These are phyloP conservation scores for Paraurostyla sp. DNA, from an alignment of 73 alveolate species.

Conservation along the genomic window DNA sequence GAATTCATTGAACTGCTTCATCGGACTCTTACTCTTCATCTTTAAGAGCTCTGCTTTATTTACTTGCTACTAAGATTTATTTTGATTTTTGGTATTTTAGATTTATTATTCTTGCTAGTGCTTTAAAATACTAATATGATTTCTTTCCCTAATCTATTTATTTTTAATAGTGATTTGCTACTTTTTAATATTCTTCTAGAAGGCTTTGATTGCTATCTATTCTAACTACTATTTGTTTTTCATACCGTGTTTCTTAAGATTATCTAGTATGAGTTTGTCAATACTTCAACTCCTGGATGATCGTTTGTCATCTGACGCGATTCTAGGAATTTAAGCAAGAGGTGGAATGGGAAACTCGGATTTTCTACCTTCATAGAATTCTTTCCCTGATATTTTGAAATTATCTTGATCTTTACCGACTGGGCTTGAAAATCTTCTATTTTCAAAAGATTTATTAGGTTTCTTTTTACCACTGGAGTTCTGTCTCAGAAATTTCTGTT, in stretches of 20 bases:
- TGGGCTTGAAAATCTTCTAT: not conserved
- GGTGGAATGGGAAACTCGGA: not conserved
- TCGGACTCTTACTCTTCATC: constrained; percentile 51
- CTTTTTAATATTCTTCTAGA: not conserved
- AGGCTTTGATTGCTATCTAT: not conserved
- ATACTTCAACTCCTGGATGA: constrained; percentile 30
- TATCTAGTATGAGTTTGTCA: not conserved
- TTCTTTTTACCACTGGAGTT: constrained; percentile 25
- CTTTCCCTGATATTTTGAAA: not conserved
- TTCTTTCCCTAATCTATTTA: constrained; percentile 34
- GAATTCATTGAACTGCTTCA: not conserved
- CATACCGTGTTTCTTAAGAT: constrained; percentile 26
- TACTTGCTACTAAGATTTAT: not conserved
- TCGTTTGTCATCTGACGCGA: not conserved
- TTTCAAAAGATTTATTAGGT: constrained; percentile 2
- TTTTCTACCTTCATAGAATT: not conserved
- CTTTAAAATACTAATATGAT: not conserved
- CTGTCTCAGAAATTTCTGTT: not conserved
- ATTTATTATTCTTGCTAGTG: not conserved
- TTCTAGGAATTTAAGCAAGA: not conserved
- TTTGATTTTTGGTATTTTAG: not conserved
- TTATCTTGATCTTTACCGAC: not conserved
- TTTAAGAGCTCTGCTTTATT: constrained; percentile 8
- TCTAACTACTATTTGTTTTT: not conserved
- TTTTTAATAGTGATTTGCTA: constrained; percentile 3